Base-by-base conservation (phyloP, 805 yeast genomes). In the Kazachstania viticola region DNA sequence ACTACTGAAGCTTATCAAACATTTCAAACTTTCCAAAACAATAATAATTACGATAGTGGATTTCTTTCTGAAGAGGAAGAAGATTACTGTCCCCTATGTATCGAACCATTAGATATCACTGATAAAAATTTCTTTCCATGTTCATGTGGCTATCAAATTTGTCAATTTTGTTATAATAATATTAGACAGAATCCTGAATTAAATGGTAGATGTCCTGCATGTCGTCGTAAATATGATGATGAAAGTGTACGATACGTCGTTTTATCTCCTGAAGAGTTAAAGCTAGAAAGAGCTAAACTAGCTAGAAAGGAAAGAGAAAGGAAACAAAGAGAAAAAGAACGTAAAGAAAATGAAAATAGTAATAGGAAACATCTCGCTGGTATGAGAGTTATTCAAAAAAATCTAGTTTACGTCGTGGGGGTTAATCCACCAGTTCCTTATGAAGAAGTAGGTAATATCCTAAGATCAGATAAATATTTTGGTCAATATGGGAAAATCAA, bases 61-160 rank as follows among this genome's bases (percentile, higher is more conserved):
- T 55, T 52, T 26, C 33, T 53, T 15, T 54, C 60, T 4, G 61
- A 56, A 27, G 60, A 54, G 25, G 61, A 54, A 34, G 61, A 53
- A 27, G 60, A 50, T 31, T 49, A 46, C 26, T 64, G 95, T 61
- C 98, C 98, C 35, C 71, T 91, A 41, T 91, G 99, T 64, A 88
- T 87, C 51, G 99, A 91, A 60, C 96, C 91, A 55, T 78, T 91
- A 85, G 99, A 91, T 58, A 75, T 88, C 29, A 80, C 94, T 13
- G 98, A 91, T 60, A 84, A 81, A 51, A 83, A 85, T 62, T 91
- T 91, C 67, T 84, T 80, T 57, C 99, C 99, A n/a, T 91, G 99
- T 65, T 97, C 97, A 1, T 91, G 99, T 63, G 99, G 99, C 14
- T 91, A 91, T 51, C 96, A 93, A 56, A 82, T 91, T 36, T 91